Conservation (phyloP, 2,329 filamentous ascomycete genomes). For the Hypoxylon sp. region DNA sequence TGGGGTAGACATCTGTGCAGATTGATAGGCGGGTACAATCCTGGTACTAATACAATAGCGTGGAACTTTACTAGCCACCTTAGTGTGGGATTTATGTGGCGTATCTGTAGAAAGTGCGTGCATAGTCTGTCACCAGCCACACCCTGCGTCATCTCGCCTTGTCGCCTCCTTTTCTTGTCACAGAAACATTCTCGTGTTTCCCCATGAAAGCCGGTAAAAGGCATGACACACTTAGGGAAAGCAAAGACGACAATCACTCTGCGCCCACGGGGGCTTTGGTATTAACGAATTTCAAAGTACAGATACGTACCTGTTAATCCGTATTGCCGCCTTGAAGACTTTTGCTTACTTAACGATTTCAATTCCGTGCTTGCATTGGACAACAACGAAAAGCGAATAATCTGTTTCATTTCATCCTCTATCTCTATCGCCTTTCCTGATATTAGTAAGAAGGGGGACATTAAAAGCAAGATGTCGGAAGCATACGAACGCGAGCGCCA, state of each 20-base stretch:
- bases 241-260: slow-evolving; percentile 37
- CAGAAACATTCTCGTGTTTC: slow-evolving; percentile 22
- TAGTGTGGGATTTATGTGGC: slow-evolving; percentile 2
- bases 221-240: slow-evolving; percentile 23
- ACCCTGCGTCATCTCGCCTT: slow-evolving; percentile 48
- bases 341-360: neutral
- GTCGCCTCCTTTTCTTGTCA: slow-evolving; percentile 45
- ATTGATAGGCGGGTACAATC: slow-evolving; percentile 20
- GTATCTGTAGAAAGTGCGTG: neutral
- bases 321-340: neutral
- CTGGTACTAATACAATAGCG: slow-evolving; percentile 30
- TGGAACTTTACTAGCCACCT: slow-evolving; percentile 7
- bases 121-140: slow-evolving; percentile 44
- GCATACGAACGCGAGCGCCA: slow-evolving; percentile 87
- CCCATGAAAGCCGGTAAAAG: slow-evolving; percentile 34
- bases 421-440: neutral
- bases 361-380: slow-evolving; percentile 16
- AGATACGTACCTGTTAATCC: slow-evolving; percentile 3
- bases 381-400: neutral
- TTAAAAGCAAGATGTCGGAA: slow-evolving; percentile 72
- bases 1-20: slow-evolving; percentile 22
- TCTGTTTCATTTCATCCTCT: neutral
- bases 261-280: slow-evolving; percentile 22
- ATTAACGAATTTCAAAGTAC: slow-evolving; percentile 9
- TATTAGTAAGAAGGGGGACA: slow-evolving; percentile 6